Percentiles rank a stretch among this genome's conserved stretches.
phyloP scores from a whole-genome alignment of 2,329 filamentous ascomycete species.

The Ophiocordyceps sinensis region DNA sequence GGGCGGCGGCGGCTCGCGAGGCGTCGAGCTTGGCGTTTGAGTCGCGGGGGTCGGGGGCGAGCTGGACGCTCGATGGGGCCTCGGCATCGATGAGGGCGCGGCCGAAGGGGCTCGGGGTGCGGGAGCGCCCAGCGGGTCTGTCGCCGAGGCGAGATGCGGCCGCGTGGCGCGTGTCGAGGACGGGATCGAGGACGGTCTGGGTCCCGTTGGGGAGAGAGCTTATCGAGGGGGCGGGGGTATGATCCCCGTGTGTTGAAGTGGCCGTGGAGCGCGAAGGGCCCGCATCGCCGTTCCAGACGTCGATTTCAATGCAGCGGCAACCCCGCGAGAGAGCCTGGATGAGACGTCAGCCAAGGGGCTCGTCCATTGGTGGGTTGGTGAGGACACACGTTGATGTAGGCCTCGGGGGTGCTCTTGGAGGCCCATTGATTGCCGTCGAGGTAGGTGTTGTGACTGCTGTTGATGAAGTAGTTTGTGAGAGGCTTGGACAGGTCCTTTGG shows the following conservation, averaged over 20 bases:
- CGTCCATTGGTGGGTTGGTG: neutral
- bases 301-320: constrained; percentile 86
- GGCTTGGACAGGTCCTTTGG: constrained; percentile 49
- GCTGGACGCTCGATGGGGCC: constrained; percentile 15
- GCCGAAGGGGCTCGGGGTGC: constrained; percentile 24
- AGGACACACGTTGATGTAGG: constrained; percentile 58
- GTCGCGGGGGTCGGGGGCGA: constrained; percentile 15
- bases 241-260: constrained; percentile 25
- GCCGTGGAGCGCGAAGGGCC: constrained; percentile 18
- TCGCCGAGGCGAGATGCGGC: constrained; percentile 14
- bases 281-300: constrained; percentile 72
- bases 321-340: constrained; percentile 54
- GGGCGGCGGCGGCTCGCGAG: constrained; percentile 7
- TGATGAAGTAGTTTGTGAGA: constrained; percentile 84
- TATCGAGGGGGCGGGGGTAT: constrained; percentile 31
- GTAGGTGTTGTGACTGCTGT: constrained; percentile 91
- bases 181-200: constrained; percentile 22
- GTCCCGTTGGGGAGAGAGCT: constrained; percentile 30
- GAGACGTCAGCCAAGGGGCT: neutral
- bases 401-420: constrained; percentile 60
- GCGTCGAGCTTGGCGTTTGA: constrained; percentile 20
- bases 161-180: constrained; percentile 16
- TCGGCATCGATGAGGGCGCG: constrained; percentile 14
- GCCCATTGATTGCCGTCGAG: constrained; percentile 74
- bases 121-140: constrained; percentile 13